Base-by-base conservation (phyloP, 2,329 filamentous ascomycete genomes). In the Neonectria magnoliae region DNA sequence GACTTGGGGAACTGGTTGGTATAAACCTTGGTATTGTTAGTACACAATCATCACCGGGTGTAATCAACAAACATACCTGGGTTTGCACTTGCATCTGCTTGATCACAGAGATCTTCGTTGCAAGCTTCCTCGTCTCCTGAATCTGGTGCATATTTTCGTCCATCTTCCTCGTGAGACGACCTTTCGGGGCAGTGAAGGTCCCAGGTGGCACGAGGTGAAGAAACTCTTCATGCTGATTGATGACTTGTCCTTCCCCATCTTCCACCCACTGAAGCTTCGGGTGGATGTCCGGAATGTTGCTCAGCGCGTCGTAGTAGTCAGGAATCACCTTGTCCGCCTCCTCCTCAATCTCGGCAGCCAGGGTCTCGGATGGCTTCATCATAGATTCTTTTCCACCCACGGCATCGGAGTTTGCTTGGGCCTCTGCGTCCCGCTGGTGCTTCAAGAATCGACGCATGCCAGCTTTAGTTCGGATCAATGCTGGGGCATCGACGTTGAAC, bases 71-170 rank as follows among this genome's bases (percentile, higher is more conserved):
- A 33, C 83, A 76, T 87, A 93, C 93, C 87, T 98, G 96, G 56
- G 94, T 93, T 78, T 99, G 96, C 58, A 98, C 89, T 81, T 99
- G 96, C 96, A 99, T 99, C 81, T 99, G 96, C 82, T 98, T 99
- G 77, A 99, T 96, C 66, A 99, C 93, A 53, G 93, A 91, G 77
- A 99, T 97, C 81, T 98, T 99, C 11, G 94, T 94, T 74, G 94
- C 97, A 31, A 99, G 87, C 77, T 98, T 98, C 71, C 96, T 88
- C 1, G 96, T 99, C 75, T 98, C 95, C 78, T 99, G 96, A 86
- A 99, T 94, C 76, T 98, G 94, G 65, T 89, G 89, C 80, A 98
- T 93, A 73, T 99, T 99, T 60, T 90, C 88, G 71, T 98, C 93
- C 80, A 99, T 91, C 76, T 91, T 95, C 71, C 88, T 89, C 1